Evolutionary conservation across 495 filamentous ascomycete species (phyloP).

Genomic region (Lindgomyces ingoldianus): DNA sequence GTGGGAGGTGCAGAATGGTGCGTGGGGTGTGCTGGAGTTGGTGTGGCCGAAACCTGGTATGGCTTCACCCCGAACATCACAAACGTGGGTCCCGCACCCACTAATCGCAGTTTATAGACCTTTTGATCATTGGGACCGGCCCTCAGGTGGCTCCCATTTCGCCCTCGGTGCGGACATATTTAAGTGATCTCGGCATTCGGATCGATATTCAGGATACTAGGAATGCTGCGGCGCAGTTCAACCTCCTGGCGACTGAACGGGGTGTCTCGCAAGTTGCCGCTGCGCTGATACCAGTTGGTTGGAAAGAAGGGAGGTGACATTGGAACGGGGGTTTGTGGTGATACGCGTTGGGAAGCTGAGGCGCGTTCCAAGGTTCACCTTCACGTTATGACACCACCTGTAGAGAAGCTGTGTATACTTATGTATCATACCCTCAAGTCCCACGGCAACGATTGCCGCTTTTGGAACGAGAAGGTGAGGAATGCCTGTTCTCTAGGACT

Average conservation of each 20-base stretch:
- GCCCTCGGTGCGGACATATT: slow-evolving; percentile 67
- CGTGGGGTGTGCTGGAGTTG: slow-evolving; percentile 73
- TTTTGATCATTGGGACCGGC: slow-evolving; percentile 88
- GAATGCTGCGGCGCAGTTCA: slow-evolving; percentile 87
- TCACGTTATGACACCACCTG: too few relatives aligned
- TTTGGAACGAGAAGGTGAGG: too few relatives aligned
- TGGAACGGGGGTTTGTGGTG: too few relatives aligned
- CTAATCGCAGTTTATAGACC: slow-evolving; percentile 57
- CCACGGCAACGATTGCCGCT: too few relatives aligned
- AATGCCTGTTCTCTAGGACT: too few relatives aligned
- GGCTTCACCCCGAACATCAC: slow-evolving; percentile 28
- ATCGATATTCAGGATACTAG: slow-evolving; percentile 90
- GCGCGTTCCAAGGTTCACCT: too few relatives aligned
- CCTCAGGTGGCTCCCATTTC: slow-evolving; percentile 69
- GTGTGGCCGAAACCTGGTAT: slow-evolving; percentile 91
- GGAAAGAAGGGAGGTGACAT: background rate
- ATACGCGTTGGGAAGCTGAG: too few relatives aligned
- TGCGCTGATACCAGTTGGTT: slow-evolving; percentile 56
- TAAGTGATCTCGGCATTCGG: slow-evolving; percentile 78
- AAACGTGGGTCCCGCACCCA: slow-evolving; percentile 6
- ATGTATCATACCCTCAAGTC: too few relatives aligned
- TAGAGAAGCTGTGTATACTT: too few relatives aligned
- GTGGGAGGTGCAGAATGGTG: slow-evolving; percentile 71
- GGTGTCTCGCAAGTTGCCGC: slow-evolving; percentile 74
- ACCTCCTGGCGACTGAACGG: slow-evolving; percentile 63